Conservation (phyloP, 2,329 filamentous ascomycete genomes). For the Trichoderma sp. region DNA sequence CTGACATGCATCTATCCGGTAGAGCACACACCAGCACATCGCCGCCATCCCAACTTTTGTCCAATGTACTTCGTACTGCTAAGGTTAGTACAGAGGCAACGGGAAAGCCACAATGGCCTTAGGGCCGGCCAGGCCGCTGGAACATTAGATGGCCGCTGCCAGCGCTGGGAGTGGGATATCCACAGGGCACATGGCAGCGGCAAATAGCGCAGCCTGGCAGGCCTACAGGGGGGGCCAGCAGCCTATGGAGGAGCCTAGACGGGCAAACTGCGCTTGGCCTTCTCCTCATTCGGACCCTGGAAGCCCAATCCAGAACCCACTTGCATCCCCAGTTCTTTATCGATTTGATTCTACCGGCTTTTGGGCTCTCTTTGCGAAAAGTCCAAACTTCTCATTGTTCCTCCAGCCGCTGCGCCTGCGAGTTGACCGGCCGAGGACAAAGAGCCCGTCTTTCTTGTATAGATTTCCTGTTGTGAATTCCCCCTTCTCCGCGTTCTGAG, state of each 20-base stretch:
- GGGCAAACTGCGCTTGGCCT: not conserved
- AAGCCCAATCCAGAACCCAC: constrained; percentile 15
- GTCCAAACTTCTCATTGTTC: not conserved
- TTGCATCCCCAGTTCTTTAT: constrained; percentile 15
- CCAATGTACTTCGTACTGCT: too few species aligned
- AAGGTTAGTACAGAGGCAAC: too few species aligned
- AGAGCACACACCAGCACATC: not conserved
- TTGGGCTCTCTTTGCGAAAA: constrained; percentile 14
- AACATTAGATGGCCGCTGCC: not conserved
- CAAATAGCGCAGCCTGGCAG: constrained; percentile 4
- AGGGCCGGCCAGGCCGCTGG: constrained; percentile 8
- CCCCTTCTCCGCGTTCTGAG: not conserved
- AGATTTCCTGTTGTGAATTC: not conserved
- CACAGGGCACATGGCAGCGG: constrained; percentile 21
- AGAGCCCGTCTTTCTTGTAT: not conserved
- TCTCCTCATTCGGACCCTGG: constrained; percentile 15
- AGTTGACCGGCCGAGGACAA: not conserved
- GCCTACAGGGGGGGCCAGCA: not conserved
- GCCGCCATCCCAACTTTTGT: not conserved
- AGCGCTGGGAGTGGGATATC: not conserved
- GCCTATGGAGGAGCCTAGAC: not conserved
- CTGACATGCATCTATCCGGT: constrained; percentile 18
- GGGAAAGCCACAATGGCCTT: not conserved
- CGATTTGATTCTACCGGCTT: constrained; percentile 9
- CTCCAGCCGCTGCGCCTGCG: not conserved